These are phyloP conservation scores for Pyrenophora tritici-repentis DNA, from an alignment of 2,329 filamentous ascomycete genomes.

Conservation along the genomic window DNA sequence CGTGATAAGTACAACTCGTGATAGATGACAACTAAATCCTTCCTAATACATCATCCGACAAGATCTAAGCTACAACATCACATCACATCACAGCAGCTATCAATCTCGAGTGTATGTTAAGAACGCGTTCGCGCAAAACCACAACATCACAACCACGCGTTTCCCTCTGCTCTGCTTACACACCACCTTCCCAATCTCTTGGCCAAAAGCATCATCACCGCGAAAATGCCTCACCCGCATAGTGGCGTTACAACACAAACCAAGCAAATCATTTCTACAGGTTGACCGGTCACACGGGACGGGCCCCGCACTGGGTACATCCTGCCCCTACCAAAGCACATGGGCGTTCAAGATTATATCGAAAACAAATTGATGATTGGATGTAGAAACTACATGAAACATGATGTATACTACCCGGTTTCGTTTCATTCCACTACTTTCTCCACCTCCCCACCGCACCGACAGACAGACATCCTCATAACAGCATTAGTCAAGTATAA, in stretches of 20 bases:
- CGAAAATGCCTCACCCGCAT: conserved; percentile 43
- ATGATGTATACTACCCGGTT: neutral
- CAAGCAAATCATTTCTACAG: neutral
- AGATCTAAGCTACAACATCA: too few relatives aligned
- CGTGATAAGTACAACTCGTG: neutral
- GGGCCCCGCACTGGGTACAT: conserved; percentile 7
- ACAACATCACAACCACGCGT: neutral
- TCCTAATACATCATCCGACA: too few relatives aligned
- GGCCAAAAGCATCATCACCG: conserved; percentile 21
- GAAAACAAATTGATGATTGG: conserved; percentile 21
- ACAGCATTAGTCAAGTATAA: conserved; percentile 18
- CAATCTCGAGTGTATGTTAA: too few relatives aligned
- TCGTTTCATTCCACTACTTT: conserved; percentile 19
- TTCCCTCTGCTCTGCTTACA: neutral
- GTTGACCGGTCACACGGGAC: conserved; percentile 11
- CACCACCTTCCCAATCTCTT: conserved; percentile 19
- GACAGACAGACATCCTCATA: conserved; percentile 9
- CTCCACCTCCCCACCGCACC: neutral
- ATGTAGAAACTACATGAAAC: conserved; percentile 13
- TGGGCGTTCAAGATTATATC: conserved; percentile 1
- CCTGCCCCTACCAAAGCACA: neutral
- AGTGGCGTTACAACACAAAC: conserved; percentile 5
- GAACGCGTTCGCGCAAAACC: too few relatives aligned
- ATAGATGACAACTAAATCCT: too few relatives aligned
- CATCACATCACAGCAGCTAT: too few relatives aligned